Conservation (phyloP, 78 protist species). For the Emiliania huxleyi region DNA sequence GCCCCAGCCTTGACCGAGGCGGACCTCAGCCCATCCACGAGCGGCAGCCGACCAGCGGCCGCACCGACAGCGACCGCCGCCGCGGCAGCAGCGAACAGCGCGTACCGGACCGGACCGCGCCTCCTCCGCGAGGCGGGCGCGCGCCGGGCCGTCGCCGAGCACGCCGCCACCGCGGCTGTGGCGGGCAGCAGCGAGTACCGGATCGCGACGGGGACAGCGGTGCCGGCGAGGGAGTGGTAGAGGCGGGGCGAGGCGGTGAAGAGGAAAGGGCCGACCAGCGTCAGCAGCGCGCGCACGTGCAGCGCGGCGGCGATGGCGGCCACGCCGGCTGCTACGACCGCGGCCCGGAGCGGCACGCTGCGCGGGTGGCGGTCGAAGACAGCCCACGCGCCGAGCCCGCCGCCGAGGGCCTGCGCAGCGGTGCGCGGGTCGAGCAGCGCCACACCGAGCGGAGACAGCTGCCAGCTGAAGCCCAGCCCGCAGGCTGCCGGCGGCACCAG, state of each 20-base stretch:
- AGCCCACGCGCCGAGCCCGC: neutral
- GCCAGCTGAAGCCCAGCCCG: no score
- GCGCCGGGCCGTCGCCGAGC: neutral
- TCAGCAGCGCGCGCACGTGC: neutral
- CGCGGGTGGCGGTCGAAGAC: neutral
- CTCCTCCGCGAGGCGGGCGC: no score
- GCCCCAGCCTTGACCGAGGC: no score
- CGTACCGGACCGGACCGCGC: no score
- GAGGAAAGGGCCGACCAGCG: neutral
- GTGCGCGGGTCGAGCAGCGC: neutral
- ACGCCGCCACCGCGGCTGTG: neutral
- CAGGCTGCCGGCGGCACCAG: no score
- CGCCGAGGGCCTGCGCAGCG: neutral
- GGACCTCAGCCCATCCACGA: no score
- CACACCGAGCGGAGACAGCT: no score
- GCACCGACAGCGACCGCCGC: no score
- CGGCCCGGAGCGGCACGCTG: neutral
- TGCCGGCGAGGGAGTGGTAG: neutral
- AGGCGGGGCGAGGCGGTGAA: neutral
- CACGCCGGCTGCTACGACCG: neutral
- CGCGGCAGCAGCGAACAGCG: no score
- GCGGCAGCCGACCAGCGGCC: no score
- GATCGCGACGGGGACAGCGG: neutral
- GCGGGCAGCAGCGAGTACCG: neutral
- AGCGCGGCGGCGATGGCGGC: neutral